Evolutionary conservation across 177 flowering plant species (phyloP).

Genomic region (Vitis hybrid): DNA sequence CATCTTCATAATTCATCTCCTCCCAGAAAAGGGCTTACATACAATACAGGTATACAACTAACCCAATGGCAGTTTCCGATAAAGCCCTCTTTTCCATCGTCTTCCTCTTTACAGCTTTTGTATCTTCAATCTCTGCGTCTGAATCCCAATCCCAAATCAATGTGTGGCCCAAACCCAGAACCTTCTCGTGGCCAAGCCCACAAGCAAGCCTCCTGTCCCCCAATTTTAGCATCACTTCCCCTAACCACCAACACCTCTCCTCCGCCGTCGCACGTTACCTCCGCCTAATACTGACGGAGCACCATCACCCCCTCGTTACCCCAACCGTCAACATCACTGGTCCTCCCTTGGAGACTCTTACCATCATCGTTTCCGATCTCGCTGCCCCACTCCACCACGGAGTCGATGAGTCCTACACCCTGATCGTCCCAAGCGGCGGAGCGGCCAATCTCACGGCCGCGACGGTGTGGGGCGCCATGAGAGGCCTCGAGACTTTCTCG

Average conservation of each 20-base stretch:
- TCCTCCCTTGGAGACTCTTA: constrained; percentile 34
- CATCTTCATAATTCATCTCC: too few species aligned
- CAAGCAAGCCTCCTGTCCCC: constrained; percentile 50
- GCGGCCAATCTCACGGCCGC: constrained; percentile 48
- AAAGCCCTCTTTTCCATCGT: too few species aligned
- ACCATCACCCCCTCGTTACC: constrained; percentile 50
- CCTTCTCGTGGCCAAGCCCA: constrained; percentile 57
- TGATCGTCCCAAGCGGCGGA: constrained; percentile 36
- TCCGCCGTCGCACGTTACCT: constrained; percentile 56
- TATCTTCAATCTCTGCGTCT: too few species aligned
- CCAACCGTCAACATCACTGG: constrained; percentile 40
- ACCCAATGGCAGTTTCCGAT: too few species aligned
- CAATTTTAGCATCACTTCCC: constrained; percentile 47
- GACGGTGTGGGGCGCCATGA: constrained; percentile 89
- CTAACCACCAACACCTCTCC: constrained; percentile 51
- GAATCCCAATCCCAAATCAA: constrained; percentile 32
- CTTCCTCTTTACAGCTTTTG: too few species aligned
- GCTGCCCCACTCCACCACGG: constrained; percentile 58
- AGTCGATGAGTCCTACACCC: constrained; percentile 71
- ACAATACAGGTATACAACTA: too few species aligned
- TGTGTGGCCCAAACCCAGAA: constrained; percentile 88
- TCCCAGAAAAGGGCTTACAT: too few species aligned
- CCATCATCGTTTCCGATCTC: constrained; percentile 41
- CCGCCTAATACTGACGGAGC: constrained; percentile 46
- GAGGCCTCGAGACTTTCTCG: constrained; percentile 87